phyloP scores from a whole-genome alignment of 2,329 filamentous ascomycete species.

The Aspergillaceae sp. region DNA sequence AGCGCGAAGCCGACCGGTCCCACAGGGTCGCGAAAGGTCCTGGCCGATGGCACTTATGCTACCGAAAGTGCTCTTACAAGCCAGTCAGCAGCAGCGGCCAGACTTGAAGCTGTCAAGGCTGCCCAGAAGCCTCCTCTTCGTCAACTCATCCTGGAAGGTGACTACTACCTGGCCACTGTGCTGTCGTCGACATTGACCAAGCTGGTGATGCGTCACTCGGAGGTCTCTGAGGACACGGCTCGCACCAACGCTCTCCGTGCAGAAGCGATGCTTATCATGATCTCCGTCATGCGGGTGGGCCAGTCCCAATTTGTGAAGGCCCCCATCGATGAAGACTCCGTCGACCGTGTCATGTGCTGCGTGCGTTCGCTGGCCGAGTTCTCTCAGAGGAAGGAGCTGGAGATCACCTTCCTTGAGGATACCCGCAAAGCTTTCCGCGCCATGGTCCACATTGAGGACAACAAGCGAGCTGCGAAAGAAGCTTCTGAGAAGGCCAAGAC shows the following conservation, averaged over 20 bases:
- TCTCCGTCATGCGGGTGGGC: constrained; percentile 93
- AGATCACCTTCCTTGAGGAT: constrained; percentile 87
- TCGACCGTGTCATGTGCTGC: constrained; percentile 98
- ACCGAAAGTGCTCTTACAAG: constrained; percentile 94
- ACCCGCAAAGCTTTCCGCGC: constrained; percentile 91
- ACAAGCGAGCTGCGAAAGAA: constrained; percentile 92
- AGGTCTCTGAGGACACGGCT: constrained; percentile 76
- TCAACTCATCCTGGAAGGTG: constrained; percentile 90
- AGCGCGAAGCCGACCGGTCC: constrained; percentile 61
- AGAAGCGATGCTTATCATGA: constrained; percentile 99
- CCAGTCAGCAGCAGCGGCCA: constrained; percentile 79
- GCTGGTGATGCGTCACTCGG: constrained; percentile 92
- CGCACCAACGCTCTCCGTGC: constrained; percentile 90
- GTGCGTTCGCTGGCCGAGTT: constrained; percentile 89
- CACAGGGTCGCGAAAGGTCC: constrained; percentile 78
- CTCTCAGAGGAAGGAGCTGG: constrained; percentile 77
- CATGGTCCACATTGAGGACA: constrained; percentile 96
- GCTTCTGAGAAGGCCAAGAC: constrained; percentile 87
- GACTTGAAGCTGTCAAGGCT: constrained; percentile 90
- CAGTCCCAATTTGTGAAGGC: constrained; percentile 99
- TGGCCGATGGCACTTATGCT: constrained; percentile 94
- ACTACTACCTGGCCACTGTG: constrained; percentile 92
- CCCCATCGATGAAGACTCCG: constrained; percentile 92
- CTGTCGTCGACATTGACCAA: constrained; percentile 95
- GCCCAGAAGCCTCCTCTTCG: constrained; percentile 92